Evolutionary conservation across 345 rosid genomes (phyloP), one percentile per base, ranked within the genome.

Genomic region (Populus pruinosa): DNA sequence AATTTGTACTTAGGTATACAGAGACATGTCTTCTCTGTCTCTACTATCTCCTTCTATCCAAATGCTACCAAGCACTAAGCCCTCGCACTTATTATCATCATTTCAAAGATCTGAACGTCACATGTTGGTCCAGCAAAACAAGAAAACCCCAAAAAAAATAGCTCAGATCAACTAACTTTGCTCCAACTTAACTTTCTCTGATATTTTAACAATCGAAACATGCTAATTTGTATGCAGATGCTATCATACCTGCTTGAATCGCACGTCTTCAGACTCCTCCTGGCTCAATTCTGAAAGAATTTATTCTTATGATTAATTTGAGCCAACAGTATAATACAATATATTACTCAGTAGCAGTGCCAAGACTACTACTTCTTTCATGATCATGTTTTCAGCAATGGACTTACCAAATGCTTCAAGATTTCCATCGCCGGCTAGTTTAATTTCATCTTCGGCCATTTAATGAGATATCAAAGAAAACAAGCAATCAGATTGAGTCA

Each of bases 191-290:
- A 47, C 53, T 47, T 14, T 14, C 53, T 47, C 53, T 13, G 18
- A 47, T 47, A 66, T 38, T n/a, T n/a, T 50, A 39, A 41, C 73
- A 44, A 64, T 27, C 10, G 18, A 41, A 49, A 56, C 16, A 17
- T 36, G 36, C 9, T 47, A 47, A 14, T 47, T 47, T 13, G 17
- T 36, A 55, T 35, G 47, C 18, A 66, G 67, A 69, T 55, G 18
- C 39, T 5, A 25, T 29, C 31, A 36, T 78, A 94, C 98, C 96
- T 92, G 93, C 88, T 93, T 93, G 84, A 94, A 94, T 20, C 85
- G 86, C 71, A 90, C 91, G 76, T 93, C 97, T 77, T 93, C 97
- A 9, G 87, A 79, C 85, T 93, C 98, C 72, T 91, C 98, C 67
- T 86, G 84, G 82, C 94, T 92, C 86, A 94, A 77, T 75, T 89